Evolutionary conservation across 2,329 filamentous ascomycete genomes (phyloP), one percentile per base, ranked within the genome.

Genomic region (Aspergillus ruber): DNA sequence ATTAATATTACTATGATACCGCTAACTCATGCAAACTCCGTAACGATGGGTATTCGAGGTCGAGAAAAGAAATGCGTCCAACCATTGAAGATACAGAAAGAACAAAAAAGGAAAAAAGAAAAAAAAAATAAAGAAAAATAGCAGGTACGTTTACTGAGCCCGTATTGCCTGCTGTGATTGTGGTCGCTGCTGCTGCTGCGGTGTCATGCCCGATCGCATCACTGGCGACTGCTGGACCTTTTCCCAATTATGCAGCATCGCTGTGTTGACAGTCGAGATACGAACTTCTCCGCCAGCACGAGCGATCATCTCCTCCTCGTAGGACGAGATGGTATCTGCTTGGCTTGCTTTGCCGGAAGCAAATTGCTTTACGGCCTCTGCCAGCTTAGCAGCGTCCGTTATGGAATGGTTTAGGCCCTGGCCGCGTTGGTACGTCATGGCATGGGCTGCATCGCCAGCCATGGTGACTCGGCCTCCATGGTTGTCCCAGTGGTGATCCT

Each of bases 391-490:
- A n/a, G 58, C 58, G 42, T 65, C 62, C 8, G 55, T 54, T 42
- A 82, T 74, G 6, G 75, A 76, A 53, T 81, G 72, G 2, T 76
- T 77, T 0, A 77, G 75, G 2, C 80, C 80, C 0, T 79, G 73
- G 0, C 79, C 80, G 47, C 81, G 77, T 43, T 81, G 77, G 0
- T 80, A 80, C 1, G 78, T 77, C 41, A 76, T 76, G 0, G 79
- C 78, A 53, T 84, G 81, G 0, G 81, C 81, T 0, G 81, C 79
- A 53, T 84, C 81, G 10, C 81, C 81, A 0, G 79, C 63, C 2
- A 84, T 69, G 0, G 70, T 62, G 9, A 74, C 66, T 33, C 67
- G 65, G 2, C 67, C 68, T 4, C 49, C 52, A 13, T 49, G 51
- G 39, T 58, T 62, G 44, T 55, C 49, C 55, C 54, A 56, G 12